Conservation (phyloP, 169 alveolate genomes). For the Haemoproteus tartakovskyi region DNA sequence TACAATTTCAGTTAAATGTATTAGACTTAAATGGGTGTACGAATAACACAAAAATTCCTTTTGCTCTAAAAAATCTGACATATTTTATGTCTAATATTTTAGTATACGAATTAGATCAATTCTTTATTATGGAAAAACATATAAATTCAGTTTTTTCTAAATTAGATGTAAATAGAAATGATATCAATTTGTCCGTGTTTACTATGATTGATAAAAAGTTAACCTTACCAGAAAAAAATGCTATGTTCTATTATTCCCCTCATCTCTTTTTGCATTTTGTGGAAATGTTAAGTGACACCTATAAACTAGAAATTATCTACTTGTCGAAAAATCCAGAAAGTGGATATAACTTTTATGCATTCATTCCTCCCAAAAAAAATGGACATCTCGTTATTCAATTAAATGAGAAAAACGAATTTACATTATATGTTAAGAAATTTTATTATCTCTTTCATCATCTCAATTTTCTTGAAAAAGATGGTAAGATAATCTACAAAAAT, state of each 20-base stretch:
- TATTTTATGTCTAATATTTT: too few species aligned
- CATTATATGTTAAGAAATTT: slow-evolving; percentile 10
- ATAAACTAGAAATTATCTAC: slow-evolving; percentile 21
- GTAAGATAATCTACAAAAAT: too few species aligned
- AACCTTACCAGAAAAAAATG: slow-evolving; percentile 12
- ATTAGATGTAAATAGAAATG: slow-evolving; percentile 8
- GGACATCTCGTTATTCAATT: slow-evolving; percentile 15
- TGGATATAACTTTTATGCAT: slow-evolving; percentile 21
- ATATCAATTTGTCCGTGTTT: slow-evolving; percentile 1
- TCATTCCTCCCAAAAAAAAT: not conserved
- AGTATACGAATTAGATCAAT: slow-evolving; percentile 40
- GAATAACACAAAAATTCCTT: too few species aligned
- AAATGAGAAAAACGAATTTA: slow-evolving; percentile 13
- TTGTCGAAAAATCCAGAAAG: slow-evolving; percentile 9
- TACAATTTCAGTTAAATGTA: too few species aligned
- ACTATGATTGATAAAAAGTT: slow-evolving; percentile 20
- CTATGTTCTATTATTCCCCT: slow-evolving; percentile 48
- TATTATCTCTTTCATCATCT: not conserved
- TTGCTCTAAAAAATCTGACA: too few species aligned
- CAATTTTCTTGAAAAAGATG: too few species aligned
- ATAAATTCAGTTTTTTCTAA: slow-evolving; percentile 15
- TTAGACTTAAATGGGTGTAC: too few species aligned
- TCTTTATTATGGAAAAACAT: slow-evolving; percentile 7
- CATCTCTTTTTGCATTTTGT: slow-evolving; percentile 15
- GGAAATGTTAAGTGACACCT: slow-evolving; percentile 49